These are phyloP conservation scores for Cladosporium oxysporum DNA, from an alignment of 2,329 filamentous ascomycete genomes.

Conservation along the genomic window DNA sequence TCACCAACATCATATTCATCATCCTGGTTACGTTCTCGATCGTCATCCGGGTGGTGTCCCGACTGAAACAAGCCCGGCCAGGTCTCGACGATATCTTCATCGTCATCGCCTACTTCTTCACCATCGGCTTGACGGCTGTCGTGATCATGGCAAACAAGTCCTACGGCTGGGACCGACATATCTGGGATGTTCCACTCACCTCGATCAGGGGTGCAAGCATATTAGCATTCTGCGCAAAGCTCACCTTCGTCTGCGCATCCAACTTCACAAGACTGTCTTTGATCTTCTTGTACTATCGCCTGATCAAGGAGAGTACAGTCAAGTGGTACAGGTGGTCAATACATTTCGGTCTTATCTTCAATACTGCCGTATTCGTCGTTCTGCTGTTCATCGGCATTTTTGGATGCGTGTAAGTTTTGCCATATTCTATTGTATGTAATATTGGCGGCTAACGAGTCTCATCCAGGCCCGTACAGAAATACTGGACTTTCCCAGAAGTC, in stretches of 20 bases:
- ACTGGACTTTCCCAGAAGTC: conserved; percentile 43
- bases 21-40: conserved; percentile 41
- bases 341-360: conserved; percentile 42
- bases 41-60: conserved; percentile 42
- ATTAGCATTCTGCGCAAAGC: conserved; percentile 46
- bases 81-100: conserved; percentile 48
- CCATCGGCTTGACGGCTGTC: conserved; percentile 40
- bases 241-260: conserved; percentile 44
- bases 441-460: neutral
- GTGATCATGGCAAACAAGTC: conserved; percentile 45
- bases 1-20: conserved; percentile 44
- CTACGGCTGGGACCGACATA: conserved; percentile 48
- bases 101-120: conserved; percentile 42
- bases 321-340: conserved; percentile 43
- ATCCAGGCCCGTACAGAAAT: conserved; percentile 41
- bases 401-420: conserved; percentile 40
- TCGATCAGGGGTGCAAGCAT: conserved; percentile 34
- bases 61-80: conserved; percentile 45
- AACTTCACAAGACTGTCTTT: conserved; percentile 48
- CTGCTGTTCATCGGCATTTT: conserved; percentile 43
- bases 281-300: conserved; percentile 49
- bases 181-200: conserved; percentile 43
- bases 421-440: neutral
- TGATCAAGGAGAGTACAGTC: conserved; percentile 44
- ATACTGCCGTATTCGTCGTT: conserved; percentile 40